Percentiles rank a stretch among this genome's conserved stretches.
Evolutionary conservation across 2,329 filamentous ascomycete genomes (phyloP).

Genomic region (Xylaria sp.): DNA sequence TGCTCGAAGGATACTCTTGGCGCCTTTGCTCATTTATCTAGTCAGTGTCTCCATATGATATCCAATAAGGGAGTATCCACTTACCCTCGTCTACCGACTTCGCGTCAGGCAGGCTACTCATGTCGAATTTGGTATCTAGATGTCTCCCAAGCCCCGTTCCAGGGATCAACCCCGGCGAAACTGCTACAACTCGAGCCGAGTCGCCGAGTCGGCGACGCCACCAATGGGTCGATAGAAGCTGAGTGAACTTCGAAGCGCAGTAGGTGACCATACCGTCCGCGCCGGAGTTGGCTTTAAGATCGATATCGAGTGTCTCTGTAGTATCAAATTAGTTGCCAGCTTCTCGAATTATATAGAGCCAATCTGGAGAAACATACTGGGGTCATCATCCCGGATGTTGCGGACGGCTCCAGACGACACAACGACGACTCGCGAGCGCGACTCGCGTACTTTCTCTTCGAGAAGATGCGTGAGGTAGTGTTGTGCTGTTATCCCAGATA

Average conservation of each 20-base stretch:
- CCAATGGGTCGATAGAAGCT: constrained; percentile 63
- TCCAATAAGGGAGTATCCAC: neutral
- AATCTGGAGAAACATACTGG: neutral
- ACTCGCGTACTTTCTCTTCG: neutral
- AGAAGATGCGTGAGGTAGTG: neutral
- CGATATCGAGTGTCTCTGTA: neutral
- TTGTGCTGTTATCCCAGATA: neutral
- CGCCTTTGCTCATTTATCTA: neutral
- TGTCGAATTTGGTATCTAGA: neutral
- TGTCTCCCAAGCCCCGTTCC: neutral
- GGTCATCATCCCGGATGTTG: neutral
- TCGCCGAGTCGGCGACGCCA: constrained; percentile 61
- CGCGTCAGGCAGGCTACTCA: neutral
- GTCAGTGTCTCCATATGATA: neutral
- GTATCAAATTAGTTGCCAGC: neutral
- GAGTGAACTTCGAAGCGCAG: constrained; percentile 58
- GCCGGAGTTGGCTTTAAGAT: neutral
- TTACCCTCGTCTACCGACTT: neutral
- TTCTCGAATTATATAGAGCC: neutral
- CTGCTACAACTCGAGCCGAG: constrained; percentile 45
- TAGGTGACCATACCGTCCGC: constrained; percentile 48
- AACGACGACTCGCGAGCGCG: neutral
- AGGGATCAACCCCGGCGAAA: neutral
- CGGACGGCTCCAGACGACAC: neutral
- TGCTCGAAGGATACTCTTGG: neutral